Evolutionary conservation across 495 filamentous ascomycete genomes (phyloP), one percentile per base, ranked within the genome.

Genomic region (Tuber magnatum): DNA sequence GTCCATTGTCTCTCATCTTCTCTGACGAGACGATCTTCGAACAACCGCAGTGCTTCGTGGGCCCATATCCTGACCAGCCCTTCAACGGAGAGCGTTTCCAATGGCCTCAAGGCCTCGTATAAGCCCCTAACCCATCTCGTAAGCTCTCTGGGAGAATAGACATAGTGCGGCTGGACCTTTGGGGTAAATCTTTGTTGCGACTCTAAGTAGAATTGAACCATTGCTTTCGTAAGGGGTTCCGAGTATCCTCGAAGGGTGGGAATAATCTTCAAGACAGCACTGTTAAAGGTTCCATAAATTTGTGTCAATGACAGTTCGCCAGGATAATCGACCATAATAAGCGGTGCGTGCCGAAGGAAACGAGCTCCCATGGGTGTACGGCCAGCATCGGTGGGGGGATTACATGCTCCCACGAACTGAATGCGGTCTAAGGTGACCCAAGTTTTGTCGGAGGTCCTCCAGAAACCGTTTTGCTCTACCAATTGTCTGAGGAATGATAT

Each of bases 301-400:
- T 99, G 95, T 51, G 88, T 90, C 72, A 99, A 88, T 10, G 95
- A 99, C 56, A 92, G 85, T 84, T 99, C 94, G 80, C 96, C 95
- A 75, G 95, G 95, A 83, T 99, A 99, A 81, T 98, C 95, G 51
- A 99, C 95, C 95, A 99, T 99, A 82, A 99, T 92, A 61, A 99
- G 88, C 20, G 95, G 95, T 44, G 95, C 92, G 84, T 99, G 95
- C 56, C 96, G 89, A 78, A 99, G 87, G 88, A 98, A 99, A 80
- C 95, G 87, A 61, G 93, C 89, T 22, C 92, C 95, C 89, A 99
- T 91, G 4, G 95, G 90, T 3, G 94, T 97, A 88, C 95, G 92
- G 39, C 95, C 95, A 79, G 93, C 94, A 85, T 99, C 95, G 5
- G 96, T 98, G n/a, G 95, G 95, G 80, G 95, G 95, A 84, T 99